Conservation (phyloP, 176 grass and related monocot species). For the Hsuehochloa calcarea region DNA sequence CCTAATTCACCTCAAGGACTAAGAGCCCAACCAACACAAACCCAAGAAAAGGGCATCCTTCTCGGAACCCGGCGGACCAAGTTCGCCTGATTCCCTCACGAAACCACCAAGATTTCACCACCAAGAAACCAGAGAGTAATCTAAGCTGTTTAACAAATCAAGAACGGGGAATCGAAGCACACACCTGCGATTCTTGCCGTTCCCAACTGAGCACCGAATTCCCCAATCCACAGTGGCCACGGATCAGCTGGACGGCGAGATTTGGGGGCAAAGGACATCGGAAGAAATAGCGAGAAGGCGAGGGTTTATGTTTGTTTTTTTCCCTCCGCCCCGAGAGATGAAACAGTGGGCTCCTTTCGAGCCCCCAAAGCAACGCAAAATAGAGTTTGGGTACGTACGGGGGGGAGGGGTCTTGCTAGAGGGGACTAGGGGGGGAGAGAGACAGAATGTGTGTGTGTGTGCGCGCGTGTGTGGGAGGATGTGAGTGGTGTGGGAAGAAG, state of each 20-base stretch:
- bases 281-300: neutral
- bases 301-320: neutral
- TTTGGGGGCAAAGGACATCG: neutral
- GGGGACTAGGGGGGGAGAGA: too few species aligned
- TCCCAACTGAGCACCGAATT: neutral
- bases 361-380: neutral
- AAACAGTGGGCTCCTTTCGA: conserved; percentile 19
- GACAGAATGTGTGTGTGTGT: too few species aligned
- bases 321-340: neutral
- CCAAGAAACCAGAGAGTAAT: neutral
- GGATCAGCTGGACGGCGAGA: neutral
- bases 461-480: neutral
- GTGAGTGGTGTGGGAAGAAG: neutral
- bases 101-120: neutral
- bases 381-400: neutral
- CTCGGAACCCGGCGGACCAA: neutral
- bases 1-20: neutral
- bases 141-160: neutral
- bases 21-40: neutral
- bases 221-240: neutral
- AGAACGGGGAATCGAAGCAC: neutral
- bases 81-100: neutral
- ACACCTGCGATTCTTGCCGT: neutral
- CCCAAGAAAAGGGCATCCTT: neutral
- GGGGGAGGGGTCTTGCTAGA: too few species aligned